phyloP scores from a whole-genome alignment of 176 grass and related monocot genomes.

The Alopecurus myosuroides region DNA sequence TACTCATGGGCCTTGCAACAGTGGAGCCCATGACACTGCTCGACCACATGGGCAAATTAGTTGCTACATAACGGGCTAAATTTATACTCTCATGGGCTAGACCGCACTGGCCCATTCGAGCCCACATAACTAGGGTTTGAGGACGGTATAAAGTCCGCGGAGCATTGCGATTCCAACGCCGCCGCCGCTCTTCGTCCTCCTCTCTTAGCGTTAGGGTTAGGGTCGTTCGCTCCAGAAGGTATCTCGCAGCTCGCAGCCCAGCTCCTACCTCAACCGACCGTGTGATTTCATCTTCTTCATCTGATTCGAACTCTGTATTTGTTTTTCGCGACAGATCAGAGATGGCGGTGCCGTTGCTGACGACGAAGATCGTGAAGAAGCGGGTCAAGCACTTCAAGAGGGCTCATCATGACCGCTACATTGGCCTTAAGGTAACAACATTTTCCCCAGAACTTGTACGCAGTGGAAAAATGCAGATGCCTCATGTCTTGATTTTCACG shows the following conservation, averaged over 20 bases:
- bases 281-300: not conserved
- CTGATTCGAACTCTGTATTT: not conserved
- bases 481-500: not conserved
- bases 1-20: not conserved
- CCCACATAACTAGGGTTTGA: conserved; percentile 22
- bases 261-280: not conserved
- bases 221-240: not conserved
- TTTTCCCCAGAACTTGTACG: not conserved
- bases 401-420: conserved; percentile 75
- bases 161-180: not conserved
- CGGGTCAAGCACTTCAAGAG: conserved; percentile 46
- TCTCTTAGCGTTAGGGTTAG: conserved; percentile 1
- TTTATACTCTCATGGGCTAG: not conserved
- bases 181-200: not conserved
- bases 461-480: not conserved
- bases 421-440: conserved; percentile 51
- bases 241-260: not conserved
- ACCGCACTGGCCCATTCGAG: not conserved
- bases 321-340: conserved; percentile 9
- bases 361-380: conserved; percentile 90
- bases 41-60: not conserved
- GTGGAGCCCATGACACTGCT: not conserved
- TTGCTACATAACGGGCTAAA: not conserved
- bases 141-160: not conserved
- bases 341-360: conserved; percentile 82